Base-by-base conservation (phyloP, 192 early-diverging fungal species). In the Mortierella alpina region DNA sequence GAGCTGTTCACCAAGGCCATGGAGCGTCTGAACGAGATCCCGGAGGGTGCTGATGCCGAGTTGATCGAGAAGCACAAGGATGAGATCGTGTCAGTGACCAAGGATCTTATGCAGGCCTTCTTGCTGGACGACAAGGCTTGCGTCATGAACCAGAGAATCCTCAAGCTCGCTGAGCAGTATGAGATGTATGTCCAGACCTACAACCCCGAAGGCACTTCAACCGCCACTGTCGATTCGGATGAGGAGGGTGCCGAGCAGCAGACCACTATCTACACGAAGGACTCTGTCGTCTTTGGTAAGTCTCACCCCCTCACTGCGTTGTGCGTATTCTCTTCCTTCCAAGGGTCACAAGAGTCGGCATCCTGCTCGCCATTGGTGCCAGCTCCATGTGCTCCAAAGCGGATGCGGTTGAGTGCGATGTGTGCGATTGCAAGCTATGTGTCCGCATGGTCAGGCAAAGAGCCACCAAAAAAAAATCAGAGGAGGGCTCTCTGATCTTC, bases 41-140 rank as follows among this genome's bases (percentile, higher is more conserved):
- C 89, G 15, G 69, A 84, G 49, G 76, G 84, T 48, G 63, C 84
- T 10, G 86, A 88, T 0, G 77, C 83, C 47, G 82, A 87, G 50
- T 77, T 84, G 44, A 66, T 90, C 42, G 76, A 73, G 55, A 76
- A 84, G 59, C 69, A 87, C 60, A 82, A 86, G 72, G 77, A 87
- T 22, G 81, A 88, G 48, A 87, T 90, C 56, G 85, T 77, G 12
- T 64, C 79, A 6, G 82, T 88, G 7, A 86, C 89, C 53, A 84
- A 88, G 62, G 82, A 75, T 68, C 82, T 90, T 51, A 86, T 90
- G 59, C 71, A 76, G 49, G 89, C 89, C 20, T 90, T 87, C 83
- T 70, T 90, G 52, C 71, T 90, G 61, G 89, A 90, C 72, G 89
- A 90, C 58, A 88, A 88, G 73, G 89, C 87, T 40, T 86, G 86